Evolutionary conservation across 1,139 yeast species (phyloP), one percentile per base, ranked within the genome.

Genomic region (Hyphopichia pseudoburtonii): DNA sequence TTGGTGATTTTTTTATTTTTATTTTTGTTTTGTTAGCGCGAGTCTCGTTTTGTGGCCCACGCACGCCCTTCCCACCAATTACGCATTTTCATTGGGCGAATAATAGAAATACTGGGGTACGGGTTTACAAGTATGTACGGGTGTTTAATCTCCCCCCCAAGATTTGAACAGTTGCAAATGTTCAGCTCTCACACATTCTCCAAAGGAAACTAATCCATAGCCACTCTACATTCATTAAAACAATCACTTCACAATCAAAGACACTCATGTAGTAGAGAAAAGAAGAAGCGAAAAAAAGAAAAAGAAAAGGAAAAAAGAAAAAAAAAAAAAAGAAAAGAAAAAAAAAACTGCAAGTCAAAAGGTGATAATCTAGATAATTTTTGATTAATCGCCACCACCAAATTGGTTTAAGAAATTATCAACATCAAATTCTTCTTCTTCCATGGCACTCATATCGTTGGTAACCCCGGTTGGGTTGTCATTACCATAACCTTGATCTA

Each of bases 351-450:
- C n/a, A 26, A 5, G 14, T 5, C 28, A 26, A 26, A 26, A 12
- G 7, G 28, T 26, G 14, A 14, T 19, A 19, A 19, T n/a, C n/a
- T n/a, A n/a, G n/a, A 12, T 8, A 7, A 25, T 5, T 28, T 6
- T 10, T n/a, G 26, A 14, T 30, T 40, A 54, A 28, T 60, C 64
- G 28, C 55, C 57, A 25, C 56, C 67, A 5, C 74, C 74, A 50
- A 70, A 70, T 47, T 71, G 76, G 46, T 69, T 70, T 45, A 71
- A 60, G 46, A 71, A 71, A 45, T 62, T 69, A 42, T 71, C 77
- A 30, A 71, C 76, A 44, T 71, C 76, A 48, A 71, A 71, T 43
- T 70, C 76, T 31, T 61, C 67, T 28, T 50, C 62, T 24, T 61
- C 63, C 22, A 47, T 40, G 15, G 45, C 56, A 24, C 48, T 54